phyloP scores from a whole-genome alignment of 2,329 filamentous ascomycete genomes.

The Diaporthe ampelina region DNA sequence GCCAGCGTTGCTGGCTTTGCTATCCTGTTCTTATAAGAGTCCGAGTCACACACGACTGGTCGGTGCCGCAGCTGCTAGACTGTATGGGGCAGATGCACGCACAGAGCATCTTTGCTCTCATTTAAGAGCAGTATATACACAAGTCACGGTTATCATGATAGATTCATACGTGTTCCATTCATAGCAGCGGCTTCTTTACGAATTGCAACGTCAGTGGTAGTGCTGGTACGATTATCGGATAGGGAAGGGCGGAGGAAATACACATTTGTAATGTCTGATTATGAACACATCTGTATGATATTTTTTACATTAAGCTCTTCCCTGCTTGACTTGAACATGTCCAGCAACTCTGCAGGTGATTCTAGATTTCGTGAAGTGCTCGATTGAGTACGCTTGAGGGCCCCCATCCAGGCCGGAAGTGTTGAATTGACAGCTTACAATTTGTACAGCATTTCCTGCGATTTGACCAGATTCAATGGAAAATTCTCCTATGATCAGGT shows the following conservation, averaged over 20 bases:
- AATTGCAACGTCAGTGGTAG: neutral
- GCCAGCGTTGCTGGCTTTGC: conserved; percentile 13
- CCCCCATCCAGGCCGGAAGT: neutral
- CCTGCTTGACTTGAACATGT: too few relatives aligned
- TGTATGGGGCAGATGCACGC: neutral
- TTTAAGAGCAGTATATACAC: neutral
- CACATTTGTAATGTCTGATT: conserved; percentile 8
- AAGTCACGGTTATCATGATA: neutral
- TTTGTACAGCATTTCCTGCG: neutral
- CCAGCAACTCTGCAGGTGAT: too few relatives aligned
- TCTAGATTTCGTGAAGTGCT: neutral
- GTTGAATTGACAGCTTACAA: neutral
- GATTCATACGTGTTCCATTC: neutral
- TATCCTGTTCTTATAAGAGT: neutral
- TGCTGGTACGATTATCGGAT: neutral
- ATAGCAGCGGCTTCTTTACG: neutral
- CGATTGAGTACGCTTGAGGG: neutral
- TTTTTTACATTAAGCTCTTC: neutral
- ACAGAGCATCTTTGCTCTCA: neutral
- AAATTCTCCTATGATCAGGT: neutral
- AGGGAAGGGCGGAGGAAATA: neutral
- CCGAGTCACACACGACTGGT: neutral
- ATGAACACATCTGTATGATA: neutral
- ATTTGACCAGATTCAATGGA: neutral
- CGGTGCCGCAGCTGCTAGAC: neutral